Percentiles rank a stretch among this genome's conserved stretches.
phyloP scores from a whole-genome alignment of 78 protist genomes.

The Dictyostelium capitatum region DNA sequence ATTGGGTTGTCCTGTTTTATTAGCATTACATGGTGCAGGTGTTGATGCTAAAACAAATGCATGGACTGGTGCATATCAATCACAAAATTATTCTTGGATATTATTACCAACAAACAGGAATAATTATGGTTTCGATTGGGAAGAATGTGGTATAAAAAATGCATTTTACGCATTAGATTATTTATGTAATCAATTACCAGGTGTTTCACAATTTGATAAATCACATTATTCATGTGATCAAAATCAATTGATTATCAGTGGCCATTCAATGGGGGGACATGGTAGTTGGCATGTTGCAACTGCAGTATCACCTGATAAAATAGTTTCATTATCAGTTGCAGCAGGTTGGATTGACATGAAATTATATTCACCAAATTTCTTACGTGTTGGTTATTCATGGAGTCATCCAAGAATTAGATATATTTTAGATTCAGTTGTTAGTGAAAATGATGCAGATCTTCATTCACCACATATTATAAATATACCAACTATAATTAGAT shows the following conservation, averaged over 20 bases:
- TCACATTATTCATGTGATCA: constrained; percentile 22
- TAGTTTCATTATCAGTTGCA: constrained; percentile 32
- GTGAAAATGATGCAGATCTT: constrained; percentile 37
- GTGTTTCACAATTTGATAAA: constrained; percentile 13
- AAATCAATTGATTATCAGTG: background rate
- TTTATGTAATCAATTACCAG: constrained; percentile 30
- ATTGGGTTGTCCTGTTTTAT: constrained; percentile 16
- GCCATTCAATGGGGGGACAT: constrained; percentile 78
- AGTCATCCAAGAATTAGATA: constrained; percentile 34
- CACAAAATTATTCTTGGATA: constrained; percentile 77
- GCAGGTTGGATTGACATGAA: constrained; percentile 78
- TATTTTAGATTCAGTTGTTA: constrained; percentile 50
- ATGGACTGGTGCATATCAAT: constrained; percentile 57
- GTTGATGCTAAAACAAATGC: constrained; percentile 55
- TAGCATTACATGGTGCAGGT: constrained; percentile 79
- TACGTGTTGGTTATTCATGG: constrained; percentile 43
- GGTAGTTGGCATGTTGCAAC: constrained; percentile 18
- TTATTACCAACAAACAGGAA: constrained; percentile 67
- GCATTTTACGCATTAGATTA: constrained; percentile 39
- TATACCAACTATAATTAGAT: constrained; percentile 44
- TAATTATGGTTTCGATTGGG: constrained; percentile 71
- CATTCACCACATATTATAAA: constrained; percentile 25
- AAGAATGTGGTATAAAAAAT: constrained; percentile 38
- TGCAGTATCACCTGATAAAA: constrained; percentile 42
- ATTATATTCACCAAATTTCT: constrained; percentile 31